Base-by-base conservation (phyloP, 1,284 basidiomycete species). In the Sporisorium scitamineum region DNA sequence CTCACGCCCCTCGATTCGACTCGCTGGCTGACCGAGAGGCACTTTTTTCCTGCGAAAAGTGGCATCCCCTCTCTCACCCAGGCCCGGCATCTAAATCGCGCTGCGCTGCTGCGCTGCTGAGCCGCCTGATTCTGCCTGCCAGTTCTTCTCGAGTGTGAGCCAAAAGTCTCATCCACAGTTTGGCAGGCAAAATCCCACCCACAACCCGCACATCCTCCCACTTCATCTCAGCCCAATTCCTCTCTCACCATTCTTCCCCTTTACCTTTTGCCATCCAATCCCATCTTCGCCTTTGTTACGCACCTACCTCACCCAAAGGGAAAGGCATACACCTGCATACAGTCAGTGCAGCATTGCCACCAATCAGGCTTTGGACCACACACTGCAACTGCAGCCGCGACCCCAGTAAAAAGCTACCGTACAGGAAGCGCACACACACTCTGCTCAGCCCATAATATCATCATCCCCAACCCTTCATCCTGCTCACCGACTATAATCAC, bases 341-440 rank as follows among this genome's bases (percentile, higher is more conserved):
- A 56, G 45, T 53, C 55, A 31, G 34, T 39, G 44, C 56, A 64
- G 45, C 56, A 64, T 73, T 61, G 70, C 70, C 64, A 67, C 54
- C 32, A 55, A n/a, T 39, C 41, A 54, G 41, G 52, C 42, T 39
- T 37, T 53, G 57, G 24, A 54, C 32, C 70, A 64, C 56, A 61
- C 59, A 41, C 11, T 47, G 26, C 27, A 34, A n/a, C 37, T 27
- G 32, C n/a, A 54, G n/a, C 48, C 52, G 26, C 34, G 31, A 63
- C 59, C 26, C 56, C 41, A 37, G 24, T 52, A 68, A 71, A n/a
- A 73, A 73, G 65, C 70, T 73, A 54, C 61, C 70, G 61, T 73
- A 9, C 26, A 69, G 65, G 65, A 68, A 73, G 65, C 70, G 65
- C 51, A 29, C 29, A 47, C 16, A 45, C 45, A 42, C 51, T 34